Evolutionary conservation across 2,329 filamentous ascomycete genomes (phyloP).

Genomic region (Fusarium denticulatum): DNA sequence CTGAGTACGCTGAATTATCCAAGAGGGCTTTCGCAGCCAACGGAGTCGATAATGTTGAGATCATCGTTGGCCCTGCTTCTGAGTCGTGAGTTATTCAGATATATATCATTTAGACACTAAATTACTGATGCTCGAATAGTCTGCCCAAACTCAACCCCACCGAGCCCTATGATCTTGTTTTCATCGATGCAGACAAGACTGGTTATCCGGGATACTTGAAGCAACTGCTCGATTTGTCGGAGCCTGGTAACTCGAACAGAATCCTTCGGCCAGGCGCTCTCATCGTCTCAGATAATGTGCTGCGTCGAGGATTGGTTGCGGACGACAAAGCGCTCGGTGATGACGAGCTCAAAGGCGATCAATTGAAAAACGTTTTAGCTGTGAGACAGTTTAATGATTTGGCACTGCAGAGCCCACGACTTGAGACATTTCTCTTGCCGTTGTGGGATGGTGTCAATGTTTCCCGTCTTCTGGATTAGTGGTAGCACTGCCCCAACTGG

Average conservation of each 20-base stretch:
- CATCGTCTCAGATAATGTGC: constrained; percentile 65
- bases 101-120: no score
- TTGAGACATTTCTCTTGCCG: constrained; percentile 55
- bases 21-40: constrained; percentile 51
- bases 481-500: not conserved
- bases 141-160: constrained; percentile 44
- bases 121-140: constrained; percentile 23
- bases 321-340: constrained; percentile 43
- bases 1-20: constrained; percentile 56
- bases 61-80: constrained; percentile 58
- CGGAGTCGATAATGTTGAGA: constrained; percentile 56
- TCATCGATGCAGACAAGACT: constrained; percentile 64
- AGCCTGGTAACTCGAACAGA: constrained; percentile 48
- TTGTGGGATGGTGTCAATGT: constrained; percentile 57
- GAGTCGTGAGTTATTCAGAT: constrained; percentile 52
- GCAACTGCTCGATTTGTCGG: constrained; percentile 56
- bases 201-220: constrained; percentile 61
- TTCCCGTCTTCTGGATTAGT: constrained; percentile 52
- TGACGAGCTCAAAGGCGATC: constrained; percentile 31
- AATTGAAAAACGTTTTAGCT: constrained; percentile 38
- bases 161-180: constrained; percentile 62
- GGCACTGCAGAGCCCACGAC: constrained; percentile 46
- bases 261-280: constrained; percentile 61
- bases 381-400: constrained; percentile 51
- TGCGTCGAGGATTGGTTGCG: constrained; percentile 60